Evolutionary conservation across 768 basidiomycete species (phyloP).

Genomic region (Sarcodon sp.): DNA sequence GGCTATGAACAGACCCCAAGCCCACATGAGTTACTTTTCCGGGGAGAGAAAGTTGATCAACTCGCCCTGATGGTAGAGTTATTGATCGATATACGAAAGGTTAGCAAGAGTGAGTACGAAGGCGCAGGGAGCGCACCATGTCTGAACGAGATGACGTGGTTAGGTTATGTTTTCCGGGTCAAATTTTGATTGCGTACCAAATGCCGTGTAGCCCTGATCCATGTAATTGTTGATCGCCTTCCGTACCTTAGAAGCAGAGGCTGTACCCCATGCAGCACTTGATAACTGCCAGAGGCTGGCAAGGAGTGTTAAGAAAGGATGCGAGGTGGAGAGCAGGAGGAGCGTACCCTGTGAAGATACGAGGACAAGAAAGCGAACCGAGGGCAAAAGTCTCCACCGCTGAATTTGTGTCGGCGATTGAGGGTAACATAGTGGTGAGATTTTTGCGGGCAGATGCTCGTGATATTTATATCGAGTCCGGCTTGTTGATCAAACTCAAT

Average conservation of each 20-base stretch:
- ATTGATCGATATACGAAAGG: conserved; percentile 13
- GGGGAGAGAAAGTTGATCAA: background rate
- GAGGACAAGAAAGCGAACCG: conserved; percentile 11
- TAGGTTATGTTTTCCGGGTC: too few relatives aligned
- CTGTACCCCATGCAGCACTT: conserved; percentile 76
- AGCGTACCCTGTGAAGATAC: conserved; percentile 11
- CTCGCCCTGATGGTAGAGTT: background rate
- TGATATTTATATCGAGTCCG: too few relatives aligned
- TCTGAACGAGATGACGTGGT: conserved; percentile 19
- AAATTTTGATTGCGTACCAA: conserved; percentile 26
- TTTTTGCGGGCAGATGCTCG: background rate
- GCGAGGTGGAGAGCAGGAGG: conserved; percentile 19
- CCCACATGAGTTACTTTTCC: too few relatives aligned
- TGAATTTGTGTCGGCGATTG: background rate
- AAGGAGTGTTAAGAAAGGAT: conserved; percentile 59
- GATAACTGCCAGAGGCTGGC: conserved; percentile 71
- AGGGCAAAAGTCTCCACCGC: conserved; percentile 11
- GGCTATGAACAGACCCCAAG: conserved; percentile 25
- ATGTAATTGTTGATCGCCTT: conserved; percentile 55
- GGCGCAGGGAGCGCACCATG: conserved; percentile 31
- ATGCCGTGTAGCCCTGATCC: conserved; percentile 49
- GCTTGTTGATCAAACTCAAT: too few relatives aligned
- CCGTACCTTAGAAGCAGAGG: conserved; percentile 49
- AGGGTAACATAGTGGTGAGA: background rate
- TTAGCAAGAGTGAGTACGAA: conserved; percentile 1